phyloP scores from a whole-genome alignment of 352 stramenopile genomes.

The Elongisporangium senticosum region DNA sequence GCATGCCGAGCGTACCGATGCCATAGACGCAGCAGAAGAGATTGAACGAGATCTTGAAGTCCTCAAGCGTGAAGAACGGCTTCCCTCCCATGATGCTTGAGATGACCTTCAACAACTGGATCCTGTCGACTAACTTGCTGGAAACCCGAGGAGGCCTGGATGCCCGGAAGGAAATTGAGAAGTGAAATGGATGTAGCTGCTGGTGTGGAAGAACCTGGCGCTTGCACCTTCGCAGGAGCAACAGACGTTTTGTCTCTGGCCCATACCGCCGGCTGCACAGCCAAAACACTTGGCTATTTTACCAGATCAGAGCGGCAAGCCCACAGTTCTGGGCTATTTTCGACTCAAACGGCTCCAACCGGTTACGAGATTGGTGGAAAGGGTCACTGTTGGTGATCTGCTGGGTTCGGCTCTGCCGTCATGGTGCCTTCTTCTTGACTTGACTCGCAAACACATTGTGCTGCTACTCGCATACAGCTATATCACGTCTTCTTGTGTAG shows the following conservation, averaged over 20 bases:
- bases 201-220: conserved; percentile 17
- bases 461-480: too few relatives aligned
- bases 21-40: conserved; percentile 52
- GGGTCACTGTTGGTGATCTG: too few relatives aligned
- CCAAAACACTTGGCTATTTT: not conserved
- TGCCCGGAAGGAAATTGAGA: conserved; percentile 1
- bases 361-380: too few relatives aligned
- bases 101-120: conserved; percentile 1
- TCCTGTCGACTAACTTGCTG: not conserved
- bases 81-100: conserved; percentile 12
- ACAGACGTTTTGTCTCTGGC: not conserved
- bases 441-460: too few relatives aligned
- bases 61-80: conserved; percentile 36
- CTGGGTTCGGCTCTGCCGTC: too few relatives aligned
- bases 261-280: not conserved
- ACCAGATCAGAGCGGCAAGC: not conserved
- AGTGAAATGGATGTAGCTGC: not conserved
- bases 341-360: not conserved
- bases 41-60: conserved; percentile 33
- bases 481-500: too few relatives aligned
- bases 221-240: conserved; percentile 28
- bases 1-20: conserved; percentile 54
- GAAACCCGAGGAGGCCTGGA: conserved; percentile 8
- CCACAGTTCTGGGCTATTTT: not conserved
- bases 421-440: too few relatives aligned